Percentiles rank a stretch among this genome's conserved stretches.
Conservation (phyloP, 805 yeast species). For the Ogataea pignaliae region DNA sequence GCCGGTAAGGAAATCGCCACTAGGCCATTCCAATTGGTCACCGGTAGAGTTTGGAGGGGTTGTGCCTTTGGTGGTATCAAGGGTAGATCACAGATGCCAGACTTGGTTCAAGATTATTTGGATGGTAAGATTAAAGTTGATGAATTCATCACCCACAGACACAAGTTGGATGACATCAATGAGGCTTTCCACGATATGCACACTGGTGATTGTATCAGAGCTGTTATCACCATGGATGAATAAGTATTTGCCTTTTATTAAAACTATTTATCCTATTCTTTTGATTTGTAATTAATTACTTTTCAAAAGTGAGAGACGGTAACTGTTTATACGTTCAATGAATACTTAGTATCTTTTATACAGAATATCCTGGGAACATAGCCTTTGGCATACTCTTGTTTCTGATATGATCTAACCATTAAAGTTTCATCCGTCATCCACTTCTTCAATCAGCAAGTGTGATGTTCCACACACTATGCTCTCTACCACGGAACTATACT, state of each 20-base stretch:
- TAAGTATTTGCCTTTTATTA: constrained; percentile 1
- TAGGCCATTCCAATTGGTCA: constrained; percentile 97
- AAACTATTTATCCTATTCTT: too few relatives aligned
- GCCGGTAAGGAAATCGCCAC: constrained; percentile 96
- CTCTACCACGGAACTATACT: too few relatives aligned
- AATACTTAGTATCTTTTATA: too few relatives aligned
- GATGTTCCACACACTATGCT: too few relatives aligned
- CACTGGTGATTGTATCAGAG: constrained; percentile 89
- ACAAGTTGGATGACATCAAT: constrained; percentile 72
- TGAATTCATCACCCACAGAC: constrained; percentile 92
- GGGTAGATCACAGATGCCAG: constrained; percentile 94
- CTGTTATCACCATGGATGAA: constrained; percentile 48
- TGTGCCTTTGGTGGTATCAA: constrained; percentile 99
- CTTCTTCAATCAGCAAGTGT: too few relatives aligned
- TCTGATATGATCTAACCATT: too few relatives aligned
- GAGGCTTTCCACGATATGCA: constrained; percentile 93
- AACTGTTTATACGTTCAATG: too few relatives aligned
- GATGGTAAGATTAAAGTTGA: constrained; percentile 81
- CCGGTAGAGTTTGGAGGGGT: constrained; percentile 98
- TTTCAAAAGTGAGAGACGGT: too few relatives aligned
- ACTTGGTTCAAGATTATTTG: constrained; percentile 80
- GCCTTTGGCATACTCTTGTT: too few relatives aligned
- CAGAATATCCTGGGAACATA: too few relatives aligned
- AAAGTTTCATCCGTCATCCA: too few relatives aligned
- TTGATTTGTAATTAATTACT: too few relatives aligned